A percentile compares a stretch with the other conserved stretches of the same genome.
These are phyloP conservation scores for Dioscorea cayenensis DNA, from an alignment of 116 monocot species.

Conservation along the genomic window DNA sequence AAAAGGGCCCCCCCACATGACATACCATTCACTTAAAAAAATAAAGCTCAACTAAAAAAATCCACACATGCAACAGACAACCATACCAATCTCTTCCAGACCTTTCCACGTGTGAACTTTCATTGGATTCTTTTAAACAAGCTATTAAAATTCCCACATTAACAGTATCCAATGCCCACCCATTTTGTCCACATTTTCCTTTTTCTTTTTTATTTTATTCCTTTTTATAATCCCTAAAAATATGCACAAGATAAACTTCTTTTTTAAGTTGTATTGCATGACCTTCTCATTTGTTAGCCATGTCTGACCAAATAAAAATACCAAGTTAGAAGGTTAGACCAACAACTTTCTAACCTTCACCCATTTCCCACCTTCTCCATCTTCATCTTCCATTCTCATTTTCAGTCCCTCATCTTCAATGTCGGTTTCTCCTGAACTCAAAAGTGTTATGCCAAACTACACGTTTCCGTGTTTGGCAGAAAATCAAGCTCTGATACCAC, in stretches of 20 bases:
- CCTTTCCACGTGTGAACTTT: neutral
- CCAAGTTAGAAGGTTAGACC: neutral
- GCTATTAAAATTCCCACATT: neutral
- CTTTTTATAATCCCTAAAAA: neutral
- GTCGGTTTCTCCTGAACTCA: constrained; percentile 18
- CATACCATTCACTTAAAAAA: neutral
- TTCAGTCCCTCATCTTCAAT: neutral
- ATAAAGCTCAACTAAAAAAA: neutral
- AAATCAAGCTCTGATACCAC: neutral
- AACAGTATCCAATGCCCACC: neutral
- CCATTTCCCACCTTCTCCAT: neutral
- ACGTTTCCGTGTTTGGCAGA: neutral
- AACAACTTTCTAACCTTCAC: neutral
- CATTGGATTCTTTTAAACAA: neutral
- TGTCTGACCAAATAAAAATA: neutral
- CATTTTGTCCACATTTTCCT: neutral
- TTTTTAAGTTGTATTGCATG: neutral
- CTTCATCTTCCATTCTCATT: neutral
- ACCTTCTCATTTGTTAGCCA: neutral
- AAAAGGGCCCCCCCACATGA: neutral
- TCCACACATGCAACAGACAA: neutral
- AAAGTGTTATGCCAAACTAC: neutral
- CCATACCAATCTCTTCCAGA: neutral
- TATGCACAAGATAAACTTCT: neutral
- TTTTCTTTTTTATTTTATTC: neutral